A percentile compares a stretch with the other conserved stretches of the same genome.
Conservation (phyloP, 2,329 filamentous ascomycete genomes). For the Colletotrichum sp. region DNA sequence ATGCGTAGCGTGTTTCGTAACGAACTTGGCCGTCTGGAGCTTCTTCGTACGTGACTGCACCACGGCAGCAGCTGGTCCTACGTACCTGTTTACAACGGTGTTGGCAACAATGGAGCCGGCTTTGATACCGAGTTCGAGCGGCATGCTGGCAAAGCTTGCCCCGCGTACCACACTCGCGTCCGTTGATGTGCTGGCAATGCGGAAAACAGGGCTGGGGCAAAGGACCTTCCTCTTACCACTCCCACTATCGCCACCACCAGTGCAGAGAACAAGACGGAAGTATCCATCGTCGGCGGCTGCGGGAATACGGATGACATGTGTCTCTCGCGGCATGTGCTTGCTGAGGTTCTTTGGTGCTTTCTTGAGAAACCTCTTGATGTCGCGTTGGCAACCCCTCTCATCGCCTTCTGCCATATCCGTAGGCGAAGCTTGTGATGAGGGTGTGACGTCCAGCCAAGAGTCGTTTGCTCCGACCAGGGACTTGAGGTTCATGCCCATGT, state of each 20-base stretch:
- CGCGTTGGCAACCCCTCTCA: constrained; percentile 71
- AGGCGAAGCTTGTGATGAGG: constrained; percentile 48
- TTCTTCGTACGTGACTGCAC: constrained; percentile 47
- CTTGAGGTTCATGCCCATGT: constrained; percentile 71
- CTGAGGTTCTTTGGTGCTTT: constrained; percentile 52
- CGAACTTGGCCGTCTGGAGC: constrained; percentile 16
- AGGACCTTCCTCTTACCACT: constrained; percentile 58
- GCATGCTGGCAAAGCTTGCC: constrained; percentile 68
- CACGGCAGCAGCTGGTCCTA: constrained; percentile 34
- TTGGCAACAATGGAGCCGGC: constrained; percentile 56
- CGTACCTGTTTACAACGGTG: constrained; percentile 48
- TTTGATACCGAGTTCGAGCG: constrained; percentile 68
- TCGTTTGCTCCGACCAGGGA: constrained; percentile 63
- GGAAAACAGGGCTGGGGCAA: constrained; percentile 71
- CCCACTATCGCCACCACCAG: constrained; percentile 26
- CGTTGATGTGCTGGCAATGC: constrained; percentile 69
- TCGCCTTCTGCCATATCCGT: constrained; percentile 59
- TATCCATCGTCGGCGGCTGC: constrained; percentile 70
- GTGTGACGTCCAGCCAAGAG: constrained; percentile 74
- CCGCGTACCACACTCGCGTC: constrained; percentile 67
- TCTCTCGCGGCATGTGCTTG: constrained; percentile 64
- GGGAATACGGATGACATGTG: constrained; percentile 68
- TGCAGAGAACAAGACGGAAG: constrained; percentile 69
- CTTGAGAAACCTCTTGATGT: constrained; percentile 68
- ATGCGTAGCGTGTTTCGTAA: background rate